phyloP scores from a whole-genome alignment of 2,329 filamentous ascomycete species.

The Clathrospora elynae region DNA sequence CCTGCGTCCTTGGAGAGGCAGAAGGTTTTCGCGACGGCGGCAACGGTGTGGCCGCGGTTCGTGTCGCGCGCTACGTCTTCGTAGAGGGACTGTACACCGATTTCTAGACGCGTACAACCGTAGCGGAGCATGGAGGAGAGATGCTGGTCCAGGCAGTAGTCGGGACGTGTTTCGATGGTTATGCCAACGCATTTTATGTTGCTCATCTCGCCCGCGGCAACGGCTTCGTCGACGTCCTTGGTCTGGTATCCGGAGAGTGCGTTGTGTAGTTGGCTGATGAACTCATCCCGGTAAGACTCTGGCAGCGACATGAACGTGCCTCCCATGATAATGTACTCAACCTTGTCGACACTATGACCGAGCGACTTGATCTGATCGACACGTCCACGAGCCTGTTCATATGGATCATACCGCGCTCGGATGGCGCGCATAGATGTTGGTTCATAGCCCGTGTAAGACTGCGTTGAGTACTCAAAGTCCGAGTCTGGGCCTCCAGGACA shows the following conservation, averaged over 20 bases:
- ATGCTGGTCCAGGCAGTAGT: slow-evolving; percentile 96
- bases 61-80: slow-evolving; percentile 98
- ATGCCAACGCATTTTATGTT: slow-evolving; percentile 98
- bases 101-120: slow-evolving; percentile 90
- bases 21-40: slow-evolving; percentile 94
- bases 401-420: slow-evolving; percentile 93
- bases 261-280: slow-evolving; percentile 95
- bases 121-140: slow-evolving; percentile 96
- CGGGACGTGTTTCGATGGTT: slow-evolving; percentile 94
- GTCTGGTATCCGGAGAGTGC: slow-evolving; percentile 95
- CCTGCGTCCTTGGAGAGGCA: slow-evolving; percentile 96
- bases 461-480: slow-evolving; percentile 98
- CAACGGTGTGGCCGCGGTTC: slow-evolving; percentile 94
- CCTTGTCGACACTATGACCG: slow-evolving; percentile 97
- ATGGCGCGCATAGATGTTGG: slow-evolving; percentile 99
- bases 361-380: slow-evolving; percentile 96
- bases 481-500: slow-evolving; percentile 97
- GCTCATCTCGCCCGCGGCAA: slow-evolving; percentile 92
- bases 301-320: slow-evolving; percentile 98
- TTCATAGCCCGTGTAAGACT: slow-evolving; percentile 98
- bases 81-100: slow-evolving; percentile 95
- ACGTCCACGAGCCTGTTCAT: slow-evolving; percentile 92
- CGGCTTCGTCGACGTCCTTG: slow-evolving; percentile 91
- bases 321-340: slow-evolving; percentile 99
- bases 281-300: slow-evolving; percentile 85